These are phyloP conservation scores for Emericellopsis terricola DNA, from an alignment of 495 filamentous ascomycete genomes.

Conservation along the genomic window DNA sequence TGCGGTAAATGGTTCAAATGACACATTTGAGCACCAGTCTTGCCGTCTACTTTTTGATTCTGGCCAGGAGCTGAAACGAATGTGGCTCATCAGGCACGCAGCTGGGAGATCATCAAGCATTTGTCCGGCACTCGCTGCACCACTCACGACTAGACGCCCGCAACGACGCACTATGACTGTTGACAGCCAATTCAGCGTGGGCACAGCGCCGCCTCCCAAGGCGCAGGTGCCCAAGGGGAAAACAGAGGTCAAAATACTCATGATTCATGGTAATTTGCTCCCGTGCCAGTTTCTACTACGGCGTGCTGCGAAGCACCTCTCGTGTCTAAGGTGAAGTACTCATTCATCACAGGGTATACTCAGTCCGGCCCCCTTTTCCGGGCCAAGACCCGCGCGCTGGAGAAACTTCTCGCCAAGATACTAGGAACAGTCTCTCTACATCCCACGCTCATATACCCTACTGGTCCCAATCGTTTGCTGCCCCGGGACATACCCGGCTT, in stretches of 20 bases:
- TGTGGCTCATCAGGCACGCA: too few species aligned
- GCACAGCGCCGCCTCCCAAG: constrained; percentile 5
- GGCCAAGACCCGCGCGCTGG: constrained; percentile 72
- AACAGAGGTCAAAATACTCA: constrained; percentile 32
- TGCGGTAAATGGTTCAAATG: too few species aligned
- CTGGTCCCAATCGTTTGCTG: constrained; percentile 39
- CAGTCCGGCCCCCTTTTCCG: constrained; percentile 79
- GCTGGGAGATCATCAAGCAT: too few species aligned
- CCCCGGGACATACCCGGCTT: constrained; percentile 58
- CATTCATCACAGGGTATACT: constrained; percentile 50
- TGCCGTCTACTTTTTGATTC: too few species aligned
- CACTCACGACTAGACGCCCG: too few species aligned
- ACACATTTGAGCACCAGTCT: too few species aligned
- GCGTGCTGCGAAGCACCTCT: background rate
- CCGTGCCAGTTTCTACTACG: background rate
- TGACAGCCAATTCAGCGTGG: too few species aligned
- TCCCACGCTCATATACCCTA: constrained; percentile 41
- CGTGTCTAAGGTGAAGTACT: background rate
- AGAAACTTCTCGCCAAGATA: constrained; percentile 60
- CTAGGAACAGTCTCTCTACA: constrained; percentile 40
- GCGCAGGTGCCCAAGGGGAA: constrained; percentile 10
- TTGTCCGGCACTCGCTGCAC: too few species aligned
- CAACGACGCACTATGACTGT: too few species aligned
- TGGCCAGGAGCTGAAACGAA: too few species aligned
- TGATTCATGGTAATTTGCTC: constrained; percentile 31